Conservation (phyloP, 78 protist genomes). For the Anaeramoeba flamelloides region DNA sequence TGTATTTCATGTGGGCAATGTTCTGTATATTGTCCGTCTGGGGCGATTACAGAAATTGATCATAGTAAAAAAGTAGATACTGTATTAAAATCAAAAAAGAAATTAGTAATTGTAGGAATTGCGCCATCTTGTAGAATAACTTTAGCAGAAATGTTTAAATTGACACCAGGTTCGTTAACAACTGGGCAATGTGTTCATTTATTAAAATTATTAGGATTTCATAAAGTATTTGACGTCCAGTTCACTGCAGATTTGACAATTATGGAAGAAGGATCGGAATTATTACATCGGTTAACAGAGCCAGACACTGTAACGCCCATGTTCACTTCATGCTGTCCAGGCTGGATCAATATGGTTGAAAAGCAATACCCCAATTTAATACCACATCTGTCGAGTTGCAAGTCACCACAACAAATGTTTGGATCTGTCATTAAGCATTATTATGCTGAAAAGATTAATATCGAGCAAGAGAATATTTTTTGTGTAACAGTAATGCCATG, state of each 20-base stretch:
- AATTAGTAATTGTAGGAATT: constrained; percentile 9
- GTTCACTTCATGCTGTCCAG: constrained; percentile 51
- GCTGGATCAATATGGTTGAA: constrained; percentile 29
- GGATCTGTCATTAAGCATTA: constrained; percentile 60
- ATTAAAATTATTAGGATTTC: background rate
- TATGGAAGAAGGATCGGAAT: constrained; percentile 44
- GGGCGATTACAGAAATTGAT: background rate
- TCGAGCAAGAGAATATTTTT: constrained; percentile 28
- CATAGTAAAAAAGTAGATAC: background rate
- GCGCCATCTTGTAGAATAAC: constrained; percentile 34
- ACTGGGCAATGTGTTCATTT: constrained; percentile 10
- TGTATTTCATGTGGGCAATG: constrained; percentile 26
- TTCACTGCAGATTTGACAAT: constrained; percentile 42
- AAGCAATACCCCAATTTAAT: constrained; percentile 35
- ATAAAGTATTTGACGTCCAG: constrained; percentile 38
- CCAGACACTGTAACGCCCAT: constrained; percentile 18
- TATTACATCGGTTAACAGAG: constrained; percentile 5
- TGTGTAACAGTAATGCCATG: constrained; percentile 90
- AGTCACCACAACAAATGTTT: constrained; percentile 79
- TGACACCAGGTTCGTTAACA: constrained; percentile 18
- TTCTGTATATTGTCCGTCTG: constrained; percentile 8
- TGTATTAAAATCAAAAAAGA: background rate
- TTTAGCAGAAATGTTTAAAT: constrained; percentile 25
- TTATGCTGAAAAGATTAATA: background rate
- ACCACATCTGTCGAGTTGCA: constrained; percentile 51